Evolutionary conservation across 306 rosid species (phyloP), one percentile per base, ranked within the genome.

Genomic region (Acmispon strigosus): DNA sequence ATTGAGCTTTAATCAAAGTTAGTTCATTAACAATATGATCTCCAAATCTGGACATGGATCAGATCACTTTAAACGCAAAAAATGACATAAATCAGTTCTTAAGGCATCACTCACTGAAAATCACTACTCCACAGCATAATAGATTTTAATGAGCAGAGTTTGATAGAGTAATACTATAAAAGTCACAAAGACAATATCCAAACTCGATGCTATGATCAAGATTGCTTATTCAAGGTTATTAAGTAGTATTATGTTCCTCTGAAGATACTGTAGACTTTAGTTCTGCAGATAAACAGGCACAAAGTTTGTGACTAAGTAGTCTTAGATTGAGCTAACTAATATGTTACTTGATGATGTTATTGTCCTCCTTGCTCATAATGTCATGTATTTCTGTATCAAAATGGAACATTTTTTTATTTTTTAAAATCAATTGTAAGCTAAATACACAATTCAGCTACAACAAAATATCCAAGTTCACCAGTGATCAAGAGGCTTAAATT

Each of bases 141-240:
- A n/a, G n/a, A n/a, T n/a, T n/a, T n/a, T 19, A 18, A 37, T 51
- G 14, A 69, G 65, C 65, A 69, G 27, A 69, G n/a, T 55, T 56
- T 14, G 18, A 57, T 56, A 42, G 56, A 20, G 54, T 4, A 37
- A 63, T 44, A 16, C 59, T 12, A 15, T 22, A 55, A 14, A 20
- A 29, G 64, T 42, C 24, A 53, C 17, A 32, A 20, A 29, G 54
- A 48, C 6, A 9, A 32, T 16, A 34, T 67, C 61, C 49, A 34
- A 1, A 22, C 2, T 22, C 3, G 27, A 22, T 52, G 20, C 24
- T 12, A 34, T 41, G 3, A 13, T 27, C 47, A 56, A 16, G 5
- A 3, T n/a, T 55, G 18, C 64, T 41, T 69, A 41, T 43, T 54
- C 14, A n/a, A 69, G 8, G 4, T 57, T 14, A 44, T 15, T 56